Conservation (phyloP, 768 basidiomycete genomes). For the Mycena pura region DNA sequence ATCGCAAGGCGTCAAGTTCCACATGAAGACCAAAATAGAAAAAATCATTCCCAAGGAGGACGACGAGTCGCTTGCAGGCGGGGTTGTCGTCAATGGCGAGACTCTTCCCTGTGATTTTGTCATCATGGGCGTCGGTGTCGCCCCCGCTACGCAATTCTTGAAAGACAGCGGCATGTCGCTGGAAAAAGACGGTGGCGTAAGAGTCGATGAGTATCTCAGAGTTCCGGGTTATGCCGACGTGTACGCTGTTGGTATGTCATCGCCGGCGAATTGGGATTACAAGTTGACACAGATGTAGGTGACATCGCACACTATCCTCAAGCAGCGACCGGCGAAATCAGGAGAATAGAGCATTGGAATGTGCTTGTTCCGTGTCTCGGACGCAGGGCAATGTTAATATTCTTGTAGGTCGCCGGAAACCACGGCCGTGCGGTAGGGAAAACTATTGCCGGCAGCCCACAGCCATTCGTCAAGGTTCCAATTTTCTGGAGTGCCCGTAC, state of each 20-base stretch:
- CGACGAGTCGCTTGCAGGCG: constrained; percentile 60
- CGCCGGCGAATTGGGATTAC: not conserved
- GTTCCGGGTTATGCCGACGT: constrained; percentile 60
- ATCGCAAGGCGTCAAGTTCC: constrained; percentile 84
- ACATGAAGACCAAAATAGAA: constrained; percentile 73
- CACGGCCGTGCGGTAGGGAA: constrained; percentile 85
- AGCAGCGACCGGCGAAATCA: constrained; percentile 51
- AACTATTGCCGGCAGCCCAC: constrained; percentile 68
- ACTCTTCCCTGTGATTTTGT: constrained; percentile 77
- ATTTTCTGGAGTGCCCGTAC: constrained; percentile 91
- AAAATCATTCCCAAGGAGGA: constrained; percentile 66
- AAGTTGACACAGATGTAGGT: constrained; percentile 42
- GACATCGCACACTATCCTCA: constrained; percentile 87
- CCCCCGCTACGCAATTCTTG: constrained; percentile 81
- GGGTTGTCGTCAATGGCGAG: constrained; percentile 69
- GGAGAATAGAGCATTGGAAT: constrained; percentile 92
- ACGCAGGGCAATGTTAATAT: not conserved
- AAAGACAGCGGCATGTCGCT: constrained; percentile 72
- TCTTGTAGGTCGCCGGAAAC: constrained; percentile 76
- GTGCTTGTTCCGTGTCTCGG: constrained; percentile 41
- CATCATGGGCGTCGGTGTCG: constrained; percentile 87
- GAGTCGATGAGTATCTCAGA: constrained; percentile 76
- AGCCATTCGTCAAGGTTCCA: constrained; percentile 81
- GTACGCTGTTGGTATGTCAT: constrained; percentile 68
- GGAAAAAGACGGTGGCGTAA: constrained; percentile 79